Evolutionary conservation across 192 early-diverging fungal genomes (phyloP), one percentile per base, ranked within the genome.

Genomic region (Mortierella alpina): DNA sequence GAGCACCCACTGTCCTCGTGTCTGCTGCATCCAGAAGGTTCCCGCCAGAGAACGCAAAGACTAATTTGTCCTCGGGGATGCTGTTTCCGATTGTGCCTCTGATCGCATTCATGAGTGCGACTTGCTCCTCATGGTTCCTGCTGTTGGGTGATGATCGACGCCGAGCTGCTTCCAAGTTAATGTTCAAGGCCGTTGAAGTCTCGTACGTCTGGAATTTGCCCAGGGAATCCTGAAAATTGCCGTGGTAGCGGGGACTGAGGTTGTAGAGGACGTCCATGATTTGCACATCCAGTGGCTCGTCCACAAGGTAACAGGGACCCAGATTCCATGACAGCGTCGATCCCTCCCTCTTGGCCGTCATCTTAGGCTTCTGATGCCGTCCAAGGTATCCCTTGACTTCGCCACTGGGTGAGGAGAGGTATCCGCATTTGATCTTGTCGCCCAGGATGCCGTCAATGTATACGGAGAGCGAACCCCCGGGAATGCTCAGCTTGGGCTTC

Each of bases 131-230:
- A 20, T 82, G 73, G 31, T 71, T 81, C 11, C 82, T 66, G 13
- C 84, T 81, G 42, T 72, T 68, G 11, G 83, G 82, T 39, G 70
- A 72, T 13, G 72, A 72, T 15, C 82, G 67, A 18, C 81, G 84
- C 49, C 75, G 75, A 18, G 82, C 71, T 12, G 75, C 80, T 7
- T 85, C 80, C 17, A 91, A 52, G 44, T 77, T 87, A 65, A 90
- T 76, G 65, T 83, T 86, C 1, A 90, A 50, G 1, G 85, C 73
- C 4, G 89, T 90, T 2, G 87, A 88, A 12, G 89, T 90, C 72
- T 92, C 90, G 46, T 91, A 90, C 0, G 90, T 91, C 59, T 89
- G 87, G 73, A 92, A 93, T 63, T 91, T 88, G 10, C 84, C 71
- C 4, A 91, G 69, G 11, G 86, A 87, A 62, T 90, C 92, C 65